Conservation (phyloP, 805 yeast genomes). For the Millerago galiae region DNA sequence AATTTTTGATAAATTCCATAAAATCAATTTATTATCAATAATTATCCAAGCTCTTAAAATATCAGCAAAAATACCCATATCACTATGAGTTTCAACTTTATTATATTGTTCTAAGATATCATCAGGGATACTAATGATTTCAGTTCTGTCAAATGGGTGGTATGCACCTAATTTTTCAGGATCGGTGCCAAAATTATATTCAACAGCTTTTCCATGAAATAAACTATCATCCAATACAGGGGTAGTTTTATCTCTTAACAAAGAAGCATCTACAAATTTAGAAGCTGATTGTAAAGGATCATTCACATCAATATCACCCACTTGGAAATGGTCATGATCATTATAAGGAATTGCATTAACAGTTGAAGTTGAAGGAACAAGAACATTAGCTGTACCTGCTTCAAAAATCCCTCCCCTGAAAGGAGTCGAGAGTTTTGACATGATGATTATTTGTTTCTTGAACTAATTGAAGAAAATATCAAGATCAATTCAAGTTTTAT, state of each 20-base stretch:
- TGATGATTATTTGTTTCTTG: neutral
- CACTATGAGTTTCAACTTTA: conserved; percentile 56
- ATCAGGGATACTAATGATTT: conserved; percentile 72
- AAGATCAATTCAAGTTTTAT: neutral
- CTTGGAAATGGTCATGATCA: conserved; percentile 27
- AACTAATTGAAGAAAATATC: neutral
- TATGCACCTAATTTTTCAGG: conserved; percentile 41
- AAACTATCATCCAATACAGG: conserved; percentile 44
- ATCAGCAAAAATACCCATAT: conserved; percentile 80
- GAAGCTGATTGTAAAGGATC: conserved; percentile 49
- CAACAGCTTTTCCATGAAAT: conserved; percentile 48
- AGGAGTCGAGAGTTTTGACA: conserved; percentile 23
- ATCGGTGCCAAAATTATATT: conserved; percentile 59
- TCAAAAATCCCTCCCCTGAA: conserved; percentile 18
- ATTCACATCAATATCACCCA: conserved; percentile 26
- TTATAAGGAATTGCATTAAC: conserved; percentile 11
- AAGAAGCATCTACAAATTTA: conserved; percentile 53
- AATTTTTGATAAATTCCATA: conserved; percentile 72
- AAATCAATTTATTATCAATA: conserved; percentile 69
- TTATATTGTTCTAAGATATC: conserved; percentile 68
- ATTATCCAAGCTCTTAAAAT: conserved; percentile 82
- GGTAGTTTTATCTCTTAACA: conserved; percentile 54
- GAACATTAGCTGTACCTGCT: neutral
- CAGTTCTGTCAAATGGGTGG: conserved; percentile 71
- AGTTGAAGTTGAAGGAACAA: conserved; percentile 8